Evolutionary conservation across 495 filamentous ascomycete species (phyloP).

Genomic region (Trichoderma reesei): DNA sequence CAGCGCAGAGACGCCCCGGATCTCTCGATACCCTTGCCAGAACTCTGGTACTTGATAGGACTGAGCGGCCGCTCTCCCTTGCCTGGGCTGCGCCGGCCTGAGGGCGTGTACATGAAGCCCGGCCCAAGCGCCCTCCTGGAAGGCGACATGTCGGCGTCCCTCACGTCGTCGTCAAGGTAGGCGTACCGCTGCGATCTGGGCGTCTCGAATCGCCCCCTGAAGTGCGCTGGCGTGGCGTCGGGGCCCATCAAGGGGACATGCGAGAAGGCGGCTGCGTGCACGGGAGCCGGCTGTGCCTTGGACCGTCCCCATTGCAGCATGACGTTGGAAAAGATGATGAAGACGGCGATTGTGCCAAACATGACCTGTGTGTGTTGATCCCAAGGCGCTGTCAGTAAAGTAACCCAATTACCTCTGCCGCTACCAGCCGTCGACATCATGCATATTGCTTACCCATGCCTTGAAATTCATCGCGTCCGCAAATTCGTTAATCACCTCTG

Average conservation of each 20-base stretch:
- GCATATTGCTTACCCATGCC: constrained; percentile 58
- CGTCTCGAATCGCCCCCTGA: neutral
- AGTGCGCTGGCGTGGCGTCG: constrained; percentile 30
- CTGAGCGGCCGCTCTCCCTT: constrained; percentile 35
- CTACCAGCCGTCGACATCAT: too few species aligned
- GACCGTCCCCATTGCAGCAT: neutral
- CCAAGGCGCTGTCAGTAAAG: too few species aligned
- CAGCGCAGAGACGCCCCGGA: too few species aligned
- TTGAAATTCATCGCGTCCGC: constrained; percentile 36
- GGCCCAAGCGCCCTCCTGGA: constrained; percentile 17
- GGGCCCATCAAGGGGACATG: constrained; percentile 10
- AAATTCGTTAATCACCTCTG: constrained; percentile 39
- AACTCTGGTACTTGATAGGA: constrained; percentile 30
- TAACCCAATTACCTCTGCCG: too few species aligned
- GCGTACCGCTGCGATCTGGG: constrained; percentile 17
- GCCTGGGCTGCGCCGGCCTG: constrained; percentile 30
- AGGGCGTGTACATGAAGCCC: constrained; percentile 29
- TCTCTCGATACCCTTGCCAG: constrained; percentile 27
- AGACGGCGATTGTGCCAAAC: neutral
- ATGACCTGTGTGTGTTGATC: neutral
- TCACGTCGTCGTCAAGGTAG: constrained; percentile 24
- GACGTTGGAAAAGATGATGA: neutral
- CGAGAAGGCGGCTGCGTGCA: neutral
- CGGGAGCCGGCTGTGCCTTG: neutral
- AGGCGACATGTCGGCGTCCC: constrained; percentile 34